Evolutionary conservation across 768 basidiomycete genomes (phyloP), one percentile per base, ranked within the genome.

Genomic region (Boletus sensibilis): DNA sequence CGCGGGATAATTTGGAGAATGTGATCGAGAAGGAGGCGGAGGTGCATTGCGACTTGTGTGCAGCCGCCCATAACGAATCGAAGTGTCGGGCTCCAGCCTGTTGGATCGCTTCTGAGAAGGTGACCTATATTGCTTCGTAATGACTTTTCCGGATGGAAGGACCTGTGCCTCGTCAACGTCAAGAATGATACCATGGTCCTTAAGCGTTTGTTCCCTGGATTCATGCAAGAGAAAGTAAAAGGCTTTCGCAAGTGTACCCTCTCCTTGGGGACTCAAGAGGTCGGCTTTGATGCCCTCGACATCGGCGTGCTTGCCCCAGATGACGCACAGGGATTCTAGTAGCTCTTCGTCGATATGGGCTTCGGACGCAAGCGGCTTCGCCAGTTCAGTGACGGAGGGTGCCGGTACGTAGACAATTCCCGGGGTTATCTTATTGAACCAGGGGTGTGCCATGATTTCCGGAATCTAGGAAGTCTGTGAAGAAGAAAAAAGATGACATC

Each of bases 371-470:
- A 94, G 80, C 11, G 91, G 90, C 53, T 78, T 77, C 12, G 88
- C 90, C 1, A 95, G 77, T 61, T 82, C 79, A 39, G 82, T 82
- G 2, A 87, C 81, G 38, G 85, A 82, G 8, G 88, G 88, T 27
- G 87, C 75, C 69, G 67, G 67, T 61, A 75, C 77, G 61, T 76
- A 81, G 21, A 74, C 61, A 48, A 82, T 81, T 14, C 78, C 77
- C 0, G 78, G 77, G 3, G 82, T 81, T 14, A 72, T 67, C 53
- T 83, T 76, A 33, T 76, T 72, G 42, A 92, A 79, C 88, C 94
- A 98, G 3, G 95, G 93, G 70, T 98, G 95, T 18, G 73, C 67
- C 40, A 92, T 76, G 59, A 98, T 91, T 58, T 94, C 88, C 0
- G 86, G 81, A 72, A 98, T 93, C 95, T 97, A 62, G 10, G 21